Conservation (phyloP, 2,329 filamentous ascomycete species). For the Diaporthe citri region DNA sequence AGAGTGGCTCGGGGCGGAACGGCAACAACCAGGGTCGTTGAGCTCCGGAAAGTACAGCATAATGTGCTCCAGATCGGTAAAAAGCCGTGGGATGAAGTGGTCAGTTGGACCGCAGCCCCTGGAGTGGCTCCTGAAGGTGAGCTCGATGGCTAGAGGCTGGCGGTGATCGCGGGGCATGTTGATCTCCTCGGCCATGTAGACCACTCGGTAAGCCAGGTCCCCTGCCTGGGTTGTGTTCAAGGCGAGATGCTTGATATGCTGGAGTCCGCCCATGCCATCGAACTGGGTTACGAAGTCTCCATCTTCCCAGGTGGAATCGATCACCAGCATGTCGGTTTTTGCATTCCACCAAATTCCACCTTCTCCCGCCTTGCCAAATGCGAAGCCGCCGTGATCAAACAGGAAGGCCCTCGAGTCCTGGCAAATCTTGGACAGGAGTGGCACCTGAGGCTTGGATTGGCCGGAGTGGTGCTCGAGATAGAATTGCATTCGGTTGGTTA, state of each 20-base stretch:
- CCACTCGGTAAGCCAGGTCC: background rate
- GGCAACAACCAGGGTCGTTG: background rate
- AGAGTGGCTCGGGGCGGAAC: background rate
- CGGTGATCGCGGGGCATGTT: too few species aligned
- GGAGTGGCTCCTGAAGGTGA: background rate
- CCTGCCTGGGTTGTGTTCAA: background rate
- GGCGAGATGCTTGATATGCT: background rate
- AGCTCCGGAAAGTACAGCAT: background rate
- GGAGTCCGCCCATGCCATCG: background rate
- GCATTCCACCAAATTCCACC: background rate
- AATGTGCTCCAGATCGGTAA: background rate
- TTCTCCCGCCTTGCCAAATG: background rate
- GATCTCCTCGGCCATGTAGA: background rate
- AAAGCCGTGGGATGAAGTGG: background rate
- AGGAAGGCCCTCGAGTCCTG: background rate
- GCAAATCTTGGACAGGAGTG: background rate
- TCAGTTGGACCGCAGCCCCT: background rate
- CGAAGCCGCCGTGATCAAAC: background rate
- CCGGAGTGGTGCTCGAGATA: background rate
- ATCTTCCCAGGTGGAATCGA: background rate
- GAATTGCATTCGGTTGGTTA: background rate
- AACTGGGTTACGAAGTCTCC: background rate
- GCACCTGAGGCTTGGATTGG: background rate
- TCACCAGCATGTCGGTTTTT: background rate
- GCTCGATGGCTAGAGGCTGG: background rate